These are phyloP conservation scores for Ceratocystis variospora DNA, from an alignment of 2,329 filamentous ascomycete species.

Conservation along the genomic window DNA sequence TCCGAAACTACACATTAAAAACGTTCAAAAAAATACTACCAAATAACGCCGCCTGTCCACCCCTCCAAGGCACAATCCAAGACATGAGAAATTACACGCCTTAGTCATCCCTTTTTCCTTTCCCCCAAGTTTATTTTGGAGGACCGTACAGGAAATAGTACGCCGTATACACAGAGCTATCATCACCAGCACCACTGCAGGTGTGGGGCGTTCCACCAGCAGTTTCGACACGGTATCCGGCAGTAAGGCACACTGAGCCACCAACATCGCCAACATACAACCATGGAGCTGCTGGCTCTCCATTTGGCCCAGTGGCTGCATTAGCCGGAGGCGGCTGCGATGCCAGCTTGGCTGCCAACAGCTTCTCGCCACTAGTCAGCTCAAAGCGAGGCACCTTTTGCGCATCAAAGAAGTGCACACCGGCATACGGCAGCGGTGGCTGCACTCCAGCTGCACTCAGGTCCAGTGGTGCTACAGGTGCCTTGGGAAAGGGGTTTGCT, in stretches of 20 bases:
- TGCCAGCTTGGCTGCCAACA: slow-evolving; percentile 37
- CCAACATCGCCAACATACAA: slow-evolving; percentile 15
- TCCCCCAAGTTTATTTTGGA: not conserved
- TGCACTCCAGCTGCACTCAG: slow-evolving; percentile 28
- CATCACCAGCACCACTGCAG: slow-evolving; percentile 22
- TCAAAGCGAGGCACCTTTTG: slow-evolving; percentile 45
- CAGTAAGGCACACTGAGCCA: slow-evolving; percentile 7
- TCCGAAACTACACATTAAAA: not conserved
- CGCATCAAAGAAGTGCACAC: slow-evolving; percentile 53
- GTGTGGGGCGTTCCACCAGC: slow-evolving; percentile 20
- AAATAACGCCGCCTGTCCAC: not conserved
- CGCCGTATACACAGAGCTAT: slow-evolving; percentile 42
- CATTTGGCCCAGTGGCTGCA: slow-evolving; percentile 9
- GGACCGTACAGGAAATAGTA: slow-evolving; percentile 45
- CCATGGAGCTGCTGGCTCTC: slow-evolving; percentile 14
- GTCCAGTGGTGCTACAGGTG: slow-evolving; percentile 27
- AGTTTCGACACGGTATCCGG: slow-evolving; percentile 18
- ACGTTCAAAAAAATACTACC: not conserved
- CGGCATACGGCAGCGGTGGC: slow-evolving; percentile 34
- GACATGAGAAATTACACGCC: not conserved
- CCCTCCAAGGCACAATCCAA: not conserved
- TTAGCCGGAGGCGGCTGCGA: slow-evolving; percentile 23
- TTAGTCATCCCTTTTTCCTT: not conserved
- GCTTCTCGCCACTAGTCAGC: slow-evolving; percentile 31
- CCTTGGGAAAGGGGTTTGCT: slow-evolving; percentile 33